Conservation (phyloP, 805 yeast genomes). For the Candida incommunis region DNA sequence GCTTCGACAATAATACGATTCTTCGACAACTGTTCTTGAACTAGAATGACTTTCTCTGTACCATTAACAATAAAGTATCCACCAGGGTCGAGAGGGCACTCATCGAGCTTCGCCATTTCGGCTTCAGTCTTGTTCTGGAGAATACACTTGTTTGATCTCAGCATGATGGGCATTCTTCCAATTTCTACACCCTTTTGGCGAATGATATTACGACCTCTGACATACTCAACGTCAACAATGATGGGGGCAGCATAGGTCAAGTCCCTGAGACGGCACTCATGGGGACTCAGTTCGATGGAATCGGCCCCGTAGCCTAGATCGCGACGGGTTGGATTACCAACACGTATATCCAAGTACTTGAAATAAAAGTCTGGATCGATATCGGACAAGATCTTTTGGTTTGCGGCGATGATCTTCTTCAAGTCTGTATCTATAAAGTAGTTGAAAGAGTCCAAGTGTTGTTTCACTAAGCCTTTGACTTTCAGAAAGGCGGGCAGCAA, state of each 20-base stretch:
- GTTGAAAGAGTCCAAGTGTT: constrained; percentile 95
- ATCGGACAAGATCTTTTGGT: constrained; percentile 76
- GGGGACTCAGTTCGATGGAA: constrained; percentile 41
- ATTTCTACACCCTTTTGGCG: constrained; percentile 83
- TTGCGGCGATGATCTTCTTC: constrained; percentile 84
- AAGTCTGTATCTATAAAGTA: constrained; percentile 89
- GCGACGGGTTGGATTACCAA: constrained; percentile 41
- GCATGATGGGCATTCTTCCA: constrained; percentile 98
- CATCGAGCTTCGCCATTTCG: constrained; percentile 78
- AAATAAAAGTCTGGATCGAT: constrained; percentile 95
- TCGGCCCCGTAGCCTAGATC: constrained; percentile 18
- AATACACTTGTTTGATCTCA: constrained; percentile 84
- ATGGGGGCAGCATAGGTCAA: constrained; percentile 91
- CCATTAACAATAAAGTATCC: constrained; percentile 97
- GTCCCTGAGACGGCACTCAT: constrained; percentile 89
- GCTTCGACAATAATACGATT: constrained; percentile 97
- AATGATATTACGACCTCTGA: constrained; percentile 85
- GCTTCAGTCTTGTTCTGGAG: constrained; percentile 62
- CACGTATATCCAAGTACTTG: constrained; percentile 84
- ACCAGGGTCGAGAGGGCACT: constrained; percentile 97
- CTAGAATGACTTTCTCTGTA: constrained; percentile 91
- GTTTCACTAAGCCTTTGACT: constrained; percentile 92
- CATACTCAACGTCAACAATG: constrained; percentile 92
- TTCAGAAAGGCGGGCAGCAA: constrained; percentile 88
- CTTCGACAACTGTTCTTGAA: constrained; percentile 92